Conservation (phyloP, 176 grass and related monocot species). For the Melocanna baccifera region DNA sequence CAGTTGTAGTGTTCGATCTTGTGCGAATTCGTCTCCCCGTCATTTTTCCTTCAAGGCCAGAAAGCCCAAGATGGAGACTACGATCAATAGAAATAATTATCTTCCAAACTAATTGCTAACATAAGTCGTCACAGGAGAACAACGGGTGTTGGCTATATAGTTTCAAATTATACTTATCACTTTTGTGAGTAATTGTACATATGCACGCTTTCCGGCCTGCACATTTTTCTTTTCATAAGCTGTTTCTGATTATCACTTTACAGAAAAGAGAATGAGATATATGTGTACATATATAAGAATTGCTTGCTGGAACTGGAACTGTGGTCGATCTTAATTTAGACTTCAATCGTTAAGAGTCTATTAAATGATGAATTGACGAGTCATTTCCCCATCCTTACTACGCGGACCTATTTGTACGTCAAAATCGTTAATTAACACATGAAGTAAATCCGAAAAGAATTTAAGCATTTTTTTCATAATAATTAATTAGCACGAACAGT, state of each 20-base stretch:
- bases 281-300: neutral
- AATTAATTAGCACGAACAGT: neutral
- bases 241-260: neutral
- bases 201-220: neutral
- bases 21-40: slow-evolving; percentile 7
- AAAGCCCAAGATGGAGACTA: slow-evolving; percentile 19
- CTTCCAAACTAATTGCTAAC: slow-evolving; percentile 11
- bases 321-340: neutral
- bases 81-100: slow-evolving; percentile 6
- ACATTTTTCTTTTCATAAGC: neutral
- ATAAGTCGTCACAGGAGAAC: slow-evolving; percentile 37
- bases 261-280: neutral
- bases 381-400: neutral
- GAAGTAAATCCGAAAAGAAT: neutral
- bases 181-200: neutral
- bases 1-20: slow-evolving; percentile 15
- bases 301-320: neutral
- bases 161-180: neutral
- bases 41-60: neutral
- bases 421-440: slow-evolving; percentile 1
- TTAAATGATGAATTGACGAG: slow-evolving; percentile 8
- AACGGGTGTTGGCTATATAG: slow-evolving; percentile 36
- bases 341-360: neutral
- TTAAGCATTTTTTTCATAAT: neutral
- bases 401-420: neutral